Evolutionary conservation across 345 rosid species (phyloP), one percentile per base, ranked within the genome.

Genomic region (Pistacia integerrima): DNA sequence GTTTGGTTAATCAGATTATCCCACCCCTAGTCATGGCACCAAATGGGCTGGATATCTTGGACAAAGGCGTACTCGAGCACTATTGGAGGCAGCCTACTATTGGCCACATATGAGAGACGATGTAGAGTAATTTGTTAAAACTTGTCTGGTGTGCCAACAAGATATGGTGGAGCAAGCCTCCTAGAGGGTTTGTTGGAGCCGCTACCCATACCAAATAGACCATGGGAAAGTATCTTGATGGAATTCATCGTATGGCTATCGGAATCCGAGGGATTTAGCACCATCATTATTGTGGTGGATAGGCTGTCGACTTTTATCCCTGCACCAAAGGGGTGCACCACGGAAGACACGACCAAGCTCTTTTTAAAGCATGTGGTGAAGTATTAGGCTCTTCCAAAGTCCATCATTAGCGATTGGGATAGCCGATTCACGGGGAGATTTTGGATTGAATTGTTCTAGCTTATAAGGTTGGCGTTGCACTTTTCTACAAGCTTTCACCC

Each of bases 341-440:
- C 12, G 0, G 36, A 59, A 0, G 51, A 44, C 16, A 56, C 12
- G 0, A 11, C 69, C 1, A 22, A 20, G 0, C 5, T 76, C 3
- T 79, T 68, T 28, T 60, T 73, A 18, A 74, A 59, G 57, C 14
- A 79, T 11, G 18, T 74, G 6, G 18, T 74, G 6, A 74, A 79
- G 38, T 62, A 69, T 68, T 75, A 11, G 55, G 49, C 72, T 2
- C 0, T 70, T 4, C 60, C 4, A 0, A 4, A 11, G 1, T 41
- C 1, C 1, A 70, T 69, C 4, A 8, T 74, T 9, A 74, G 61
- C 1, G 30, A 79, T 11, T 2, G 10, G 0, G 57, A 52, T 13
- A 12, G 2, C 0, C 0, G 5, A 0, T 78, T 73, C 67, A 78
- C 30, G 0, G 33, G n/a, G 0, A 56, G n/a, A 1, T 10, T 71